Conservation (phyloP, 805 yeast species). For the Starmerella tilneyi region DNA sequence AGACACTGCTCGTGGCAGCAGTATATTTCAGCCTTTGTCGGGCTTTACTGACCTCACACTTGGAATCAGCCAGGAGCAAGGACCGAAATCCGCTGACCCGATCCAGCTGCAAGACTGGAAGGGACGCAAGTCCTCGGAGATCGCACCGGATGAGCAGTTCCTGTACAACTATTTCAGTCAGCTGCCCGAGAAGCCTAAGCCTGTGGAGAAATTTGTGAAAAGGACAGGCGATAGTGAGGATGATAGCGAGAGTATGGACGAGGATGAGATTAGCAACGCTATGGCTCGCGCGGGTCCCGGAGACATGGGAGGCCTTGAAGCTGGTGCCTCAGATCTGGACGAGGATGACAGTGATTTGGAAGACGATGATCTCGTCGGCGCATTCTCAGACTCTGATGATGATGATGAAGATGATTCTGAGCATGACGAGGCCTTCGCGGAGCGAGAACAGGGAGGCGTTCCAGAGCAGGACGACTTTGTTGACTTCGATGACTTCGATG, state of each 20-base stretch:
- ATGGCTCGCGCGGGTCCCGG: slow-evolving; percentile 66
- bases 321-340: slow-evolving; percentile 36
- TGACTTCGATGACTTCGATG: slow-evolving; percentile 11
- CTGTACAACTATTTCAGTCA: slow-evolving; percentile 73
- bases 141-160: slow-evolving; percentile 80
- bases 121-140: slow-evolving; percentile 43
- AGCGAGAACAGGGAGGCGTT: slow-evolving; percentile 36
- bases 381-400: slow-evolving; percentile 24
- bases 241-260: slow-evolving; percentile 35
- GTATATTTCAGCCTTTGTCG: slow-evolving; percentile 96
- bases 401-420: slow-evolving; percentile 18
- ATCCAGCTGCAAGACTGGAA: slow-evolving; percentile 83
- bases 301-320: slow-evolving; percentile 47
- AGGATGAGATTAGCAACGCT: slow-evolving; percentile 74
- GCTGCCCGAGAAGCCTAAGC: slow-evolving; percentile 28
- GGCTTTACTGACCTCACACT: slow-evolving; percentile 39
- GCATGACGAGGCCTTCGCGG: slow-evolving; percentile 37
- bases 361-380: slow-evolving; percentile 32
- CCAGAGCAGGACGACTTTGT: slow-evolving; percentile 15
- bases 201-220: not conserved
- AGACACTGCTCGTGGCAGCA: slow-evolving; percentile 63
- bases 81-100: slow-evolving; percentile 52
- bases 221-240: slow-evolving; percentile 29
- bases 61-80: slow-evolving; percentile 30
- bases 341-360: slow-evolving; percentile 34